Evolutionary conservation across 2,329 filamentous ascomycete genomes (phyloP), one percentile per base, ranked within the genome.

Genomic region (Diaporthe amygdali): DNA sequence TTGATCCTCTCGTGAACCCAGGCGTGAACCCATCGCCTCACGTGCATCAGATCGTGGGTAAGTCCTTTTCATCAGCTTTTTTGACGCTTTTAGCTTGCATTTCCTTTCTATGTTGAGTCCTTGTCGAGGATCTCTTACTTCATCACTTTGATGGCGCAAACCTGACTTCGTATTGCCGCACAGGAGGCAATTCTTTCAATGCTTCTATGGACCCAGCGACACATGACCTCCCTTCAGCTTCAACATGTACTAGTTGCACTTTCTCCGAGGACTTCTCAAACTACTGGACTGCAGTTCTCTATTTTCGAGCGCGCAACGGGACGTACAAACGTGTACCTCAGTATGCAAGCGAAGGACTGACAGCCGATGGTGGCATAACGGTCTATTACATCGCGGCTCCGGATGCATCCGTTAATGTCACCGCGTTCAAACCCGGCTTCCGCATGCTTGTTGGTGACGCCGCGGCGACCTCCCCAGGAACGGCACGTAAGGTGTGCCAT

Each of bases 41-140:
- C 78, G 83, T 88, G 7, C 89, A 90, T 76, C 87, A 85, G 51
- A 85, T 90, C 71, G 83, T 87, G 68, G 88, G n/a, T n/a, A n/a
- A n/a, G n/a, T n/a, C n/a, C n/a, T n/a, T n/a, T n/a, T n/a, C n/a
- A n/a, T n/a, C n/a, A n/a, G n/a, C n/a, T n/a, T n/a, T n/a, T n/a
- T n/a, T n/a, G n/a, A n/a, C n/a, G n/a, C n/a, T n/a, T n/a, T n/a
- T n/a, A n/a, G n/a, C n/a, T n/a, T n/a, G n/a, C n/a, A n/a, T n/a
- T n/a, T n/a, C n/a, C n/a, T n/a, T n/a, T n/a, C n/a, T n/a, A n/a
- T n/a, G n/a, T n/a, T n/a, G n/a, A n/a, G n/a, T n/a, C n/a, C n/a
- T n/a, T n/a, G n/a, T n/a, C n/a, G n/a, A n/a, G n/a, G n/a, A n/a
- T n/a, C n/a, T n/a, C n/a, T n/a, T n/a, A n/a, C n/a, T n/a, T n/a